A percentile compares a stretch with the other conserved stretches of the same genome.
These are phyloP conservation scores for Sphagnum tenellum DNA, from an alignment of 225 moss, liverwort and hornwort species.

Conservation along the genomic window DNA sequence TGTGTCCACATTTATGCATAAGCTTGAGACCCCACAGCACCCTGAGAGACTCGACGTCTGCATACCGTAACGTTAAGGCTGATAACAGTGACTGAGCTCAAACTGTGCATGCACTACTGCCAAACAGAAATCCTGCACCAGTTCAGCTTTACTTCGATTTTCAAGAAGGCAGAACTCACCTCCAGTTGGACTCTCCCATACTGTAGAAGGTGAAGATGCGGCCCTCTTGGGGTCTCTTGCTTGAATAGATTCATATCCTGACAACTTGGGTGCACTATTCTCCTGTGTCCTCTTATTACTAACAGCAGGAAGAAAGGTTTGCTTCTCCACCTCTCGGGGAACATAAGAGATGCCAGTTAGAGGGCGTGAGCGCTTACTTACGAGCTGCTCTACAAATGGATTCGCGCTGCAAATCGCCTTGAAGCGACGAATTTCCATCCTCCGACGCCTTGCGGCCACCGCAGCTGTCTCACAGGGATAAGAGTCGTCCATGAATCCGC, in stretches of 20 bases:
- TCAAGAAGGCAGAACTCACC: conserved; percentile 32
- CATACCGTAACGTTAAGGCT: too few species aligned
- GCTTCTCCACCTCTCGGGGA: conserved; percentile 11
- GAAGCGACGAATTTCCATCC: conserved; percentile 69
- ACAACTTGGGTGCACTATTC: conserved; percentile 23
- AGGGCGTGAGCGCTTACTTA: conserved; percentile 68
- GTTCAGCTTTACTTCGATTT: conserved; percentile 7
- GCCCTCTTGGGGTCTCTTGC: conserved; percentile 13
- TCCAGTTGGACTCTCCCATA: conserved; percentile 37
- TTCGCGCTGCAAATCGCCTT: conserved; percentile 36
- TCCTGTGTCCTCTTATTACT: conserved; percentile 39
- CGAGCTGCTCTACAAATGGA: conserved; percentile 48
- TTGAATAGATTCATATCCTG: conserved; percentile 18
- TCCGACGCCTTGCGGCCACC: conserved; percentile 47
- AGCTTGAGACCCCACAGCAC: too few species aligned
- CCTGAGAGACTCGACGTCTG: too few species aligned
- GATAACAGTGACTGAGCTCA: too few species aligned
- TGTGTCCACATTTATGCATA: too few species aligned
- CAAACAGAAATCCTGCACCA: conserved; percentile 1
- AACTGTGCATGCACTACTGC: too few species aligned
- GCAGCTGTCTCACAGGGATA: conserved; percentile 27
- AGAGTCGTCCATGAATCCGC: conserved; percentile 41
- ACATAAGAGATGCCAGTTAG: conserved; percentile 21
- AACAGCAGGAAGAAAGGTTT: conserved; percentile 11
- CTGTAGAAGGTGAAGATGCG: conserved; percentile 37